phyloP scores from a whole-genome alignment of 371 early-diverging fungal species.

The Mortierella sp. region DNA sequence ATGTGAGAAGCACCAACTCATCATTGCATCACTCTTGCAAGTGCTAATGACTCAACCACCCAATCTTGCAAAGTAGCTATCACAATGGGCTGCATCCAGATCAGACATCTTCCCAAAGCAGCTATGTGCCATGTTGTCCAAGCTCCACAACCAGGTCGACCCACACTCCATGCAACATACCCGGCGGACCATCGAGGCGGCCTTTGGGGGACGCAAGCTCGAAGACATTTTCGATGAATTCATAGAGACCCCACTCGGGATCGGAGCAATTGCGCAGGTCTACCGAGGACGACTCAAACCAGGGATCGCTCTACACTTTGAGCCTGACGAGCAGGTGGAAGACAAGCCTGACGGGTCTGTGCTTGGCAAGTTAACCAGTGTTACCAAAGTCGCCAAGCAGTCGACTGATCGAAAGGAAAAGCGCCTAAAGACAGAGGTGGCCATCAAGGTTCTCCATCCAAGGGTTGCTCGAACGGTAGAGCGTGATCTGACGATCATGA shows the following conservation, averaged over 20 bases:
- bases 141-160: slow-evolving; percentile 84
- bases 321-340: slow-evolving; percentile 26
- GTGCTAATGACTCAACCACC: not conserved
- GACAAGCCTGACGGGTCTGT: slow-evolving; percentile 22
- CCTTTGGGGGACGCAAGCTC: slow-evolving; percentile 70
- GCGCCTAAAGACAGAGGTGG: slow-evolving; percentile 73
- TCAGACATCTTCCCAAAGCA: slow-evolving; percentile 89
- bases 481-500: slow-evolving; percentile 86
- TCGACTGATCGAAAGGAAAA: slow-evolving; percentile 2
- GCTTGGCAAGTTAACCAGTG: slow-evolving; percentile 28
- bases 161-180: slow-evolving; percentile 84
- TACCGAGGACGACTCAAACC: slow-evolving; percentile 73
- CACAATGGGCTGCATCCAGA: slow-evolving; percentile 97
- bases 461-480: slow-evolving; percentile 72
- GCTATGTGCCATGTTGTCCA: slow-evolving; percentile 79
- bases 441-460: slow-evolving; percentile 96
- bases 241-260: slow-evolving; percentile 84
- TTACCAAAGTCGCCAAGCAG: slow-evolving; percentile 3
- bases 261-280: slow-evolving; percentile 97
- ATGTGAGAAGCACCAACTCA: not conserved
- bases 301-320: slow-evolving; percentile 55
- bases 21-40: too few relatives aligned
- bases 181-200: slow-evolving; percentile 64
- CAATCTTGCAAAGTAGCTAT: slow-evolving; percentile 62
- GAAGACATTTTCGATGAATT: slow-evolving; percentile 83